Conservation (phyloP, 441 rosid genomes). For the Gossypium schwendimanii region DNA sequence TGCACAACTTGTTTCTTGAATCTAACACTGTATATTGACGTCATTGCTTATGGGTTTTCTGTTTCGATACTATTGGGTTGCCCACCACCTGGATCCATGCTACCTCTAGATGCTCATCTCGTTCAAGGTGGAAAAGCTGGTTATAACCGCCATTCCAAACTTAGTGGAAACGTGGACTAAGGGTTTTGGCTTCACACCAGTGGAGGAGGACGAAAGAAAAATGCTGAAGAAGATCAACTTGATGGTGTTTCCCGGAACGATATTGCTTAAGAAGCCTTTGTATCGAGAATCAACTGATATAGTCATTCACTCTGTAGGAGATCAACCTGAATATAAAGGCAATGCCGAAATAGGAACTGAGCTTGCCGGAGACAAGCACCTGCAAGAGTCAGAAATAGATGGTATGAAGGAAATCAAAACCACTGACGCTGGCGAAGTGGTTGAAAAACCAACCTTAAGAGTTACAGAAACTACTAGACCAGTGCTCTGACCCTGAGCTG, state of each 20-base stretch:
- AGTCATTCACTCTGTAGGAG: slow-evolving; percentile 14
- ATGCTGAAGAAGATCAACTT: slow-evolving; percentile 57
- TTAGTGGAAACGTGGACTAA: slow-evolving; percentile 79
- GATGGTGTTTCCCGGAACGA: slow-evolving; percentile 88
- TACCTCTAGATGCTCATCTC: slow-evolving; percentile 60
- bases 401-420: slow-evolving; percentile 10
- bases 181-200: slow-evolving; percentile 70
- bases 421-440: slow-evolving; percentile 14
- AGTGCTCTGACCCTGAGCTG: not conserved
- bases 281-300: slow-evolving; percentile 17
- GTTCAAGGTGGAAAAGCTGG: slow-evolving; percentile 76
- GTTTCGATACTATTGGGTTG: not conserved
- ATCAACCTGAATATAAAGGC: not conserved
- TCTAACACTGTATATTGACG: not conserved
- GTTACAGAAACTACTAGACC: not conserved
- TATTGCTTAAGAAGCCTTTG: slow-evolving; percentile 60
- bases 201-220: slow-evolving; percentile 54
- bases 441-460: slow-evolving; percentile 15
- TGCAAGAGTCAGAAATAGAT: slow-evolving; percentile 12
- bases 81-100: slow-evolving; percentile 10
- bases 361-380: slow-evolving; percentile 2
- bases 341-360: not conserved
- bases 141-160: slow-evolving; percentile 82
- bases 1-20: not conserved
- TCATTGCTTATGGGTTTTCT: not conserved